A percentile compares a stretch with the other conserved stretches of the same genome.
These are phyloP conservation scores for Erodium texanum DNA, from an alignment of 441 rosid genomes.

Conservation along the genomic window DNA sequence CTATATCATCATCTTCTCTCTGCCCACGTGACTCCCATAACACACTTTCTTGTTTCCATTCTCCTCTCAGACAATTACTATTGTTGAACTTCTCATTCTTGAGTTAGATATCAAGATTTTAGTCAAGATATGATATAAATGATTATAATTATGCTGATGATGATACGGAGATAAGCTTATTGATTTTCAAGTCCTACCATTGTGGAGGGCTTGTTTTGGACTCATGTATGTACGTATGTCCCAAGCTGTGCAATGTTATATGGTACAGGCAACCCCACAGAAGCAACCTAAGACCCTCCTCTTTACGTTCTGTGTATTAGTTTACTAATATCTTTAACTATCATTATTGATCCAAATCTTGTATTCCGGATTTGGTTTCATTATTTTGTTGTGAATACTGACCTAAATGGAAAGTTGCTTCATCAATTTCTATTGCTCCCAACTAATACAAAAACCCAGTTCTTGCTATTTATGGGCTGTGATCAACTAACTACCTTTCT, in stretches of 20 bases:
- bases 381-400: not conserved
- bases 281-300: not conserved
- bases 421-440: not conserved
- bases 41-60: not conserved
- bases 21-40: not conserved
- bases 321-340: not conserved
- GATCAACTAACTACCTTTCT: slow-evolving; percentile 5
- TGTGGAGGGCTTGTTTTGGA: not conserved
- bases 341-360: slow-evolving; percentile 3
- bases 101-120: too few species aligned
- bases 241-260: not conserved
- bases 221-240: not conserved
- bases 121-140: too few species aligned
- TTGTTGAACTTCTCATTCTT: too few species aligned
- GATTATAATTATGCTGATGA: too few species aligned
- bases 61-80: not conserved
- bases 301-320: not conserved
- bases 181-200: not conserved
- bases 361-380: not conserved
- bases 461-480: slow-evolving; percentile 3
- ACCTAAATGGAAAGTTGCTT: slow-evolving; percentile 4
- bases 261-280: not conserved
- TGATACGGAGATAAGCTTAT: too few species aligned
- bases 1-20: not conserved
- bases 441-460: not conserved